A percentile compares a stretch with the other conserved stretches of the same genome.
These are phyloP conservation scores for Talaromyces thailandensis DNA, from an alignment of 495 filamentous ascomycete species.

Conservation along the genomic window DNA sequence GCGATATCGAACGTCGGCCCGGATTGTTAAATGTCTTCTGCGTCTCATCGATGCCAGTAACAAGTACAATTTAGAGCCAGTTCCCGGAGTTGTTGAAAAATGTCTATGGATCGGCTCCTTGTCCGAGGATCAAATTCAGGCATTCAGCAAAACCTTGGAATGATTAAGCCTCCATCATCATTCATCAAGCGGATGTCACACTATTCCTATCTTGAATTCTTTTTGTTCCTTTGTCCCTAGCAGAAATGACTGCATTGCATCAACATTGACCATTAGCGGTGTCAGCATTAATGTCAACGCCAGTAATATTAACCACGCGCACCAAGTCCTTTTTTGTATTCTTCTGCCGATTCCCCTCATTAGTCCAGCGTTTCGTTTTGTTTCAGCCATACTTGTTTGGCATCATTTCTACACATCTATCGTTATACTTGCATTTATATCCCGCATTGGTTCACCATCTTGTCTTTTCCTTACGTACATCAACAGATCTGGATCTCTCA, in stretches of 20 bases:
- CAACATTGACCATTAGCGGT: background rate
- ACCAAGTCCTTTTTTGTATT: background rate
- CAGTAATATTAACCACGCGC: background rate
- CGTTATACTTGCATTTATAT: background rate
- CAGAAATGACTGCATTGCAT: background rate
- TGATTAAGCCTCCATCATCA: constrained; percentile 10
- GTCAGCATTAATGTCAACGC: background rate
- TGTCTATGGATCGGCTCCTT: constrained; percentile 94
- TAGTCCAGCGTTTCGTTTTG: background rate
- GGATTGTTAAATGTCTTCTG: constrained; percentile 88
- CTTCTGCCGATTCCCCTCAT: background rate
- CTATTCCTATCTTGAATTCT: background rate
- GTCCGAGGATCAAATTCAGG: constrained; percentile 71
- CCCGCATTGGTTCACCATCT: constrained; percentile 3
- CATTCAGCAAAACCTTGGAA: constrained; percentile 46
- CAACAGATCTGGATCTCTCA: background rate
- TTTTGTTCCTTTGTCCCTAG: background rate
- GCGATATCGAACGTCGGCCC: constrained; percentile 78
- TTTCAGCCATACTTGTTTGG: background rate
- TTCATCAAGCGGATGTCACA: background rate
- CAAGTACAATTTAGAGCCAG: constrained; percentile 74
- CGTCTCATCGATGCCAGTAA: constrained; percentile 87
- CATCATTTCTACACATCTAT: background rate
- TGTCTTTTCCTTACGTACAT: background rate
- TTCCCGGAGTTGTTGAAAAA: constrained; percentile 78